Conservation (phyloP, 495 filamentous ascomycete genomes). For the Hypomontagnella submonticulosa region DNA sequence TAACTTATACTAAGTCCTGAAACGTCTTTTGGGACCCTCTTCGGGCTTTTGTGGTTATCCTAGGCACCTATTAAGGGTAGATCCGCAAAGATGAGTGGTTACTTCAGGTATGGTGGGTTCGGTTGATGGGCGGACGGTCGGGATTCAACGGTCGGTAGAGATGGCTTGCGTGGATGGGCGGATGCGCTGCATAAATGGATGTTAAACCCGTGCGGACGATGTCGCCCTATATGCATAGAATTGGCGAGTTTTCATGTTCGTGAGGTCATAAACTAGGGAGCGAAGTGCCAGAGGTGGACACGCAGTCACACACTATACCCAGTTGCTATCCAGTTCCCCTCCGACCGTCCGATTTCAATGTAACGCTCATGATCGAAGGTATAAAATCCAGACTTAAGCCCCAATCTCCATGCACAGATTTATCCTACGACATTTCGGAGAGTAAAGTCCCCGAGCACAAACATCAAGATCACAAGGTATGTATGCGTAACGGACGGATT, state of each 20-base stretch:
- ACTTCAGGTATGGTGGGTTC: not conserved
- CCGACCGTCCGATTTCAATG: constrained; percentile 35
- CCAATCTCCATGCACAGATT: not conserved
- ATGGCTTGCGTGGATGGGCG: constrained; percentile 10
- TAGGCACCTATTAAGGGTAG: constrained; percentile 7
- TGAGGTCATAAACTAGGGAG: constrained; percentile 15
- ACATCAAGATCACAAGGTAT: too few species aligned
- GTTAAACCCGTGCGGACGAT: constrained; percentile 1
- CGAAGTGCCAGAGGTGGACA: too few species aligned
- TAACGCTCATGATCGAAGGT: constrained; percentile 7
- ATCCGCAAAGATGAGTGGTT: not conserved
- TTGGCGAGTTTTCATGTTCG: not conserved
- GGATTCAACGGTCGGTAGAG: not conserved
- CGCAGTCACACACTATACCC: constrained; percentile 1
- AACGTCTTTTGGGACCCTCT: not conserved
- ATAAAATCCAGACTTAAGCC: constrained; percentile 3
- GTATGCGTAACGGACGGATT: not conserved
- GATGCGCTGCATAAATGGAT: constrained; percentile 16
- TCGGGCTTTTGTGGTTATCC: constrained; percentile 15
- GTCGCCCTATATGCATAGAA: not conserved
- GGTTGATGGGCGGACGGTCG: constrained; percentile 29
- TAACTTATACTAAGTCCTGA: constrained; percentile 25
- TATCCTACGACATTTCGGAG: not conserved
- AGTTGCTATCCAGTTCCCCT: not conserved
- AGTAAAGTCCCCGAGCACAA: not conserved